These are phyloP conservation scores for Hibiscus tridactylites DNA, from an alignment of 345 rosid genomes.

Conservation along the genomic window DNA sequence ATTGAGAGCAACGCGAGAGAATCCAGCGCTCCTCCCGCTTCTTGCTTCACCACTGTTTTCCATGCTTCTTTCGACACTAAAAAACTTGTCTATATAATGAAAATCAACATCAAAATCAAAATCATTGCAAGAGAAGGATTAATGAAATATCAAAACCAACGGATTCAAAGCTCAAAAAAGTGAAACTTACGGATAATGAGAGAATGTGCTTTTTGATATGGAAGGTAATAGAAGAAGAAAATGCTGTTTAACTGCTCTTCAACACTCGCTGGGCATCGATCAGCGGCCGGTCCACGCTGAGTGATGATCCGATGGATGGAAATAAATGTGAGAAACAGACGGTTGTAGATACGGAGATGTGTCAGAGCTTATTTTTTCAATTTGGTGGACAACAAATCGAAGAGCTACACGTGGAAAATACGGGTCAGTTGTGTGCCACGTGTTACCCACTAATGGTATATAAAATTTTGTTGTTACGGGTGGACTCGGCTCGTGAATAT, in stretches of 20 bases:
- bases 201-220: neutral
- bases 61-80: conserved; percentile 25
- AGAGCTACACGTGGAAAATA: neutral
- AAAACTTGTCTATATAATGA: neutral
- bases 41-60: conserved; percentile 31
- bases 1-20: conserved; percentile 35
- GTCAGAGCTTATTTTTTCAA: neutral
- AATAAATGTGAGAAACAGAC: neutral
- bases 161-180: neutral
- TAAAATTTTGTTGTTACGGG: neutral
- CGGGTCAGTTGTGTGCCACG: neutral
- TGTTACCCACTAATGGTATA: neutral
- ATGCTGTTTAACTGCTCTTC: neutral
- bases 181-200: neutral
- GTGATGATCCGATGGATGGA: neutral
- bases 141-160: neutral
- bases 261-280: neutral
- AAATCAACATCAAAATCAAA: neutral
- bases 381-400: neutral
- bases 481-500: too few relatives aligned
- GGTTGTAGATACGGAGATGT: neutral
- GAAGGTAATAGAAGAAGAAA: neutral
- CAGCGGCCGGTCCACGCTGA: conserved; percentile 7
- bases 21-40: conserved; percentile 6
- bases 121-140: neutral